A percentile compares a stretch with the other conserved stretches of the same genome.
phyloP scores from a whole-genome alignment of 371 early-diverging fungal genomes.

The Nematocida sp. region DNA sequence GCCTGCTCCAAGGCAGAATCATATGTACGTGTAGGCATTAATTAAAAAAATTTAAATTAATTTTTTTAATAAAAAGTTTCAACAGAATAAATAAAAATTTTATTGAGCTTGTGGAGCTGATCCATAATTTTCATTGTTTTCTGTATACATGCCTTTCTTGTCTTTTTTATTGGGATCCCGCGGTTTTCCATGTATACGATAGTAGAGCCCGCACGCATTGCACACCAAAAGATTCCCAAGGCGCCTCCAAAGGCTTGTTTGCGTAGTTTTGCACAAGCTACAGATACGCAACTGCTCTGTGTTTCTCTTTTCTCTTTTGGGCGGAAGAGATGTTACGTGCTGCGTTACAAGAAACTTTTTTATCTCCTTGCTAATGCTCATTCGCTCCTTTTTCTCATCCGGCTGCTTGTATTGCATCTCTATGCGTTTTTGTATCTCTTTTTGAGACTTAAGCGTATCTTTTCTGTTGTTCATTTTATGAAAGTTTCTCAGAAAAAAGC shows the following conservation, averaged over 20 bases:
- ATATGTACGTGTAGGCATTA: neutral
- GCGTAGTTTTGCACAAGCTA: slow-evolving; percentile 58
- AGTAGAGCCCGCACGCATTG: slow-evolving; percentile 67
- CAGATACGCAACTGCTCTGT: slow-evolving; percentile 40
- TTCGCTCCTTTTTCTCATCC: neutral
- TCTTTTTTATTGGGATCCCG: too few relatives aligned
- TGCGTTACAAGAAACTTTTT: slow-evolving; percentile 21
- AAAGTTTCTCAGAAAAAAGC: slow-evolving; percentile 5
- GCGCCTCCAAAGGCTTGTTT: slow-evolving; percentile 65
- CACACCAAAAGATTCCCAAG: slow-evolving; percentile 58
- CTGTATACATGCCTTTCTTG: too few relatives aligned
- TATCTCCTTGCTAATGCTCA: neutral
- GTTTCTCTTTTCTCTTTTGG: slow-evolving; percentile 14
- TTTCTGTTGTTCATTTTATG: slow-evolving; percentile 24
- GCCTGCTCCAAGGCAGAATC: slow-evolving; percentile 46
- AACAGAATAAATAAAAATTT: too few relatives aligned
- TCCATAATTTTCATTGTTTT: too few relatives aligned
- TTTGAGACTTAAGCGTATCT: slow-evolving; percentile 13
- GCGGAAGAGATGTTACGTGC: neutral
- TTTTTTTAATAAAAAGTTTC: too few relatives aligned
- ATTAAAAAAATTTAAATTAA: neutral
- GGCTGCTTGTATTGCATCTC: slow-evolving; percentile 18
- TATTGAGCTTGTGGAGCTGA: neutral
- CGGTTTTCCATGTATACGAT: slow-evolving; percentile 61
- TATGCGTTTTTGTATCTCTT: slow-evolving; percentile 21